These are phyloP conservation scores for Metarhizium brunneum DNA, from an alignment of 2,329 filamentous ascomycete species.

Conservation along the genomic window DNA sequence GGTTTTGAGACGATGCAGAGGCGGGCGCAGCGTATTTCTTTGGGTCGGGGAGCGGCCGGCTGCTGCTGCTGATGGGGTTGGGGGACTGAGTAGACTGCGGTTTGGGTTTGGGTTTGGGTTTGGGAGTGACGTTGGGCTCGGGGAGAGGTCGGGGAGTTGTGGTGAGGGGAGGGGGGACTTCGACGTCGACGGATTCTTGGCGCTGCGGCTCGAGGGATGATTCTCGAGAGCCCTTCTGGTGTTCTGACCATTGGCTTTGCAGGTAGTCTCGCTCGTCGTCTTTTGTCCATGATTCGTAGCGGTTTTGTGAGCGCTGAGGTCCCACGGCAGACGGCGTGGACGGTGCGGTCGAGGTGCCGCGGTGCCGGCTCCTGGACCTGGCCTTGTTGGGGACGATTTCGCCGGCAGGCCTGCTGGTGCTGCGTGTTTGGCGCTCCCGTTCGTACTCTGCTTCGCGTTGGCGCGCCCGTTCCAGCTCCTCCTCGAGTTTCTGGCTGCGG, in stretches of 20 bases:
- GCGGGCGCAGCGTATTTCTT: constrained; percentile 19
- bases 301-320: constrained; percentile 20
- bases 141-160: constrained; percentile 33
- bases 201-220: constrained; percentile 10
- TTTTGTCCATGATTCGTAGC: constrained; percentile 54
- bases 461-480: constrained; percentile 53
- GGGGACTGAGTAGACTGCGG: constrained; percentile 13
- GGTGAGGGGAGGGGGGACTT: not conserved
- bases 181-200: not conserved
- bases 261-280: constrained; percentile 59
- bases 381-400: constrained; percentile 9
- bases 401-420: constrained; percentile 18
- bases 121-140: constrained; percentile 22
- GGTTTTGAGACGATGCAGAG: constrained; percentile 23
- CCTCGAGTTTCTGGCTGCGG: constrained; percentile 64
- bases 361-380: constrained; percentile 15
- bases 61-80: constrained; percentile 19
- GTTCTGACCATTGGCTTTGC: constrained; percentile 40
- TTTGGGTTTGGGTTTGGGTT: constrained; percentile 17
- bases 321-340: constrained; percentile 2
- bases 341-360: constrained; percentile 1
- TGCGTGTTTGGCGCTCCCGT: constrained; percentile 39
- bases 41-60: constrained; percentile 46
- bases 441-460: constrained; percentile 56
- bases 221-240: constrained; percentile 25